phyloP scores from a whole-genome alignment of 371 early-diverging fungal genomes.

The Mucor plumbeus region DNA sequence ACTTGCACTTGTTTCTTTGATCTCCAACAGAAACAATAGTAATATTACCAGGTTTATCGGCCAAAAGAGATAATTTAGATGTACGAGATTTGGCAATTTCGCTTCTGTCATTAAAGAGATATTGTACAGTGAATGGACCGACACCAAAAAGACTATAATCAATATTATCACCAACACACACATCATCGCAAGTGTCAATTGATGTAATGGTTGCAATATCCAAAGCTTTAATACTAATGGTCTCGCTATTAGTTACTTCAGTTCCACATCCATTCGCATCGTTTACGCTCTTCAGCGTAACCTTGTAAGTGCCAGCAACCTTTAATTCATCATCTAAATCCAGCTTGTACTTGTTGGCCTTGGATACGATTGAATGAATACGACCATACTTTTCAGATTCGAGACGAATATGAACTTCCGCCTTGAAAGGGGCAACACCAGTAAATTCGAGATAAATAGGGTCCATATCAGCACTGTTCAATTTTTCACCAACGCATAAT shows the following conservation, averaged over 20 bases:
- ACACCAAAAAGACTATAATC: constrained; percentile 52
- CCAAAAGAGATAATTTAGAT: constrained; percentile 44
- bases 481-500: constrained; percentile 53
- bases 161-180: constrained; percentile 59
- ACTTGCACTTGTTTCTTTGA: constrained; percentile 56
- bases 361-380: constrained; percentile 37
- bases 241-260: constrained; percentile 20
- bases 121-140: constrained; percentile 48
- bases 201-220: constrained; percentile 55
- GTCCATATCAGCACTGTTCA: constrained; percentile 35
- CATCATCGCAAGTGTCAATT: constrained; percentile 35
- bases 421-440: constrained; percentile 55
- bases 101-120: constrained; percentile 44
- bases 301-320: constrained; percentile 42
- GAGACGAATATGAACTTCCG: constrained; percentile 45
- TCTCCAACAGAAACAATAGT: constrained; percentile 59
- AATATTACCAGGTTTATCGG: constrained; percentile 60
- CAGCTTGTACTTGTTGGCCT: constrained; percentile 36
- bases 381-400: constrained; percentile 40
- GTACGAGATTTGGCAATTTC: constrained; percentile 40
- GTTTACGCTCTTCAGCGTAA: constrained; percentile 41
- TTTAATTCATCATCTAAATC: constrained; percentile 35
- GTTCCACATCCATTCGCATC: constrained; percentile 54
- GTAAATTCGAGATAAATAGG: constrained; percentile 44
- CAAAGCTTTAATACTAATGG: constrained; percentile 37